phyloP scores from a whole-genome alignment of 2,329 filamentous ascomycete genomes.

The Colletotrichum sp. region DNA sequence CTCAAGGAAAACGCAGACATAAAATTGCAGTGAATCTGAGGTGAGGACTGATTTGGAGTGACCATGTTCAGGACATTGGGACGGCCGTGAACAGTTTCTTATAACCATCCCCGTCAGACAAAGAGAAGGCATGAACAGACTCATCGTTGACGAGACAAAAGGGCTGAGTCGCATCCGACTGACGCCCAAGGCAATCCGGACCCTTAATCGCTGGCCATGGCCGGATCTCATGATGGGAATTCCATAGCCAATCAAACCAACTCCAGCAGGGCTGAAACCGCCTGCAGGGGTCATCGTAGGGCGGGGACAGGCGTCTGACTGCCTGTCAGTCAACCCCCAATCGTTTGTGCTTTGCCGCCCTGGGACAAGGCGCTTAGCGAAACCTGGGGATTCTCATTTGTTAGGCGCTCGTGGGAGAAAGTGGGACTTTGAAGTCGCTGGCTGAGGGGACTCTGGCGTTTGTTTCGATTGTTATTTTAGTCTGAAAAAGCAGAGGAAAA shows the following conservation, averaged over 20 bases:
- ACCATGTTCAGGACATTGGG: neutral
- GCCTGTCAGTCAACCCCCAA: conserved; percentile 1
- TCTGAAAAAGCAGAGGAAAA: neutral
- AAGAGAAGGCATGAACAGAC: neutral
- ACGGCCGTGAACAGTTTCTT: neutral
- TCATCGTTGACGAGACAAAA: neutral
- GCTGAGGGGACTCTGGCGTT: neutral
- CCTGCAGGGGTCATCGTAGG: neutral
- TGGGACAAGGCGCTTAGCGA: conserved; percentile 15
- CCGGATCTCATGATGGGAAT: neutral
- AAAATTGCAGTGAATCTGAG: neutral
- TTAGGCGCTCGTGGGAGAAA: neutral
- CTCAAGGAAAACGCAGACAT: neutral
- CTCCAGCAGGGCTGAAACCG: neutral
- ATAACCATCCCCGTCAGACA: neutral
- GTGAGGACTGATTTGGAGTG: neutral
- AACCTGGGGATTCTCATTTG: conserved; percentile 29
- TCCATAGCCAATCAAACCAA: neutral
- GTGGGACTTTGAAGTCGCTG: neutral
- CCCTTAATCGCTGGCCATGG: neutral
- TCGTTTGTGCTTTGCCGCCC: neutral
- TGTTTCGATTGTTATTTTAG: neutral
- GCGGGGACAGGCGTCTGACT: neutral
- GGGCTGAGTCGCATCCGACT: conserved; percentile 1
- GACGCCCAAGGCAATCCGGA: neutral